Evolutionary conservation across 495 filamentous ascomycete species (phyloP).

Genomic region (Penicillium macrosclerotiorum): DNA sequence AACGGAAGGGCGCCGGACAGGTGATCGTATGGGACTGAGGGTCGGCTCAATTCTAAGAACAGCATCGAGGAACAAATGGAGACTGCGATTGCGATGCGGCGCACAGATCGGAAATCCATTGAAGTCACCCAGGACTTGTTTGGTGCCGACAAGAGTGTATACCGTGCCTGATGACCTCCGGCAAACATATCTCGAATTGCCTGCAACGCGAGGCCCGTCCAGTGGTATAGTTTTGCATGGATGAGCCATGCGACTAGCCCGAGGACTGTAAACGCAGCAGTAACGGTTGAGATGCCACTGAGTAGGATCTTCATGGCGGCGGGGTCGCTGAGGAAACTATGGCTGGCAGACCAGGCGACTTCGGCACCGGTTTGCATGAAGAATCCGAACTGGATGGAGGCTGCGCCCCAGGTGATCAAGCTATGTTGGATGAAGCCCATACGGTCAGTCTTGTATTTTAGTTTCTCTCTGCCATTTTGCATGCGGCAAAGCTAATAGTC

Average conservation of each 20-base stretch:
- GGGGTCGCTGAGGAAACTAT: conserved; percentile 39
- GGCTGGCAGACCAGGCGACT: conserved; percentile 37
- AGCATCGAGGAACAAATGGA: conserved; percentile 18
- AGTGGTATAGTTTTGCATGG: conserved; percentile 29
- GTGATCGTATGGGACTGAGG: conserved; percentile 33
- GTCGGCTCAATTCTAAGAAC: conserved; percentile 25
- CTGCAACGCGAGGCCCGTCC: conserved; percentile 26
- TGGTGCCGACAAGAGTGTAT: conserved; percentile 18
- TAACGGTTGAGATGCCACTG: conserved; percentile 37
- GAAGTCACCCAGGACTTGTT: conserved; percentile 21
- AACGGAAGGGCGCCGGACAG: conserved; percentile 32
- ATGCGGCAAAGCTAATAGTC: too few species aligned
- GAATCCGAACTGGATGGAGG: conserved; percentile 41
- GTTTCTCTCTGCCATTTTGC: too few species aligned
- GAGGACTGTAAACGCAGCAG: conserved; percentile 32
- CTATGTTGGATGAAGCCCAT: conserved; percentile 8
- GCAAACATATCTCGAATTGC: conserved; percentile 19
- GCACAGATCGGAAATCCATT: conserved; percentile 17
- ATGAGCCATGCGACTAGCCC: conserved; percentile 28
- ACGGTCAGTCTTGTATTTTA: conserved; percentile 10
- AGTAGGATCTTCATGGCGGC: conserved; percentile 45
- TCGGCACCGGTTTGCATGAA: conserved; percentile 44
- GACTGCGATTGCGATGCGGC: conserved; percentile 15
- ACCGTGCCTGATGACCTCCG: conserved; percentile 16
- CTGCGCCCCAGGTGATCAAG: conserved; percentile 30